These are phyloP conservation scores for Cicer pinnatifidum DNA, from an alignment of 306 rosid species.

Conservation along the genomic window DNA sequence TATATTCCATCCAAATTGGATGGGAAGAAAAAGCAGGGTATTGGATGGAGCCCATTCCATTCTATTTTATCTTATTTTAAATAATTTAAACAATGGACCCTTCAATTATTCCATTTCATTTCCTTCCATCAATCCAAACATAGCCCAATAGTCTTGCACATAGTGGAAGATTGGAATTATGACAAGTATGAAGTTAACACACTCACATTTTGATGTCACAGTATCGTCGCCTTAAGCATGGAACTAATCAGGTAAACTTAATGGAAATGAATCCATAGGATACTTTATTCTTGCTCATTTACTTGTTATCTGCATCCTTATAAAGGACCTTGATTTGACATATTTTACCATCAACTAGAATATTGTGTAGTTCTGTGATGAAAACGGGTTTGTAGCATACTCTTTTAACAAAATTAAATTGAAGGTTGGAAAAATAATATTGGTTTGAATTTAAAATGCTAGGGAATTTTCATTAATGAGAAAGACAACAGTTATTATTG, in stretches of 20 bases:
- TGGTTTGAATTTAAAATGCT: constrained; percentile 3
- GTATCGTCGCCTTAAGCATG: constrained; percentile 98
- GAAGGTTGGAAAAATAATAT: constrained; percentile 22
- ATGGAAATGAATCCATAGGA: constrained; percentile 30
- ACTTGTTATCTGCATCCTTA: constrained; percentile 14
- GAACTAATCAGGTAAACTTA: constrained; percentile 80
- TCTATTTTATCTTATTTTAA: neutral
- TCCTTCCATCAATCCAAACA: constrained; percentile 8
- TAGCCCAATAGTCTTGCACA: constrained; percentile 13
- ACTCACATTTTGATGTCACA: constrained; percentile 51
- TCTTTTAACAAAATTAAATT: constrained; percentile 20
- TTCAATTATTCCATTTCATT: constrained; percentile 9
- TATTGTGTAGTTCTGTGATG: neutral
- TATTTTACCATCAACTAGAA: neutral
- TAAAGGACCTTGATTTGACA: constrained; percentile 10
- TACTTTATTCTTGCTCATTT: constrained; percentile 33
- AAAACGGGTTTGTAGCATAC: constrained; percentile 2
- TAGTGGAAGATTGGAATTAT: constrained; percentile 29
- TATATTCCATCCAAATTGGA: constrained; percentile 13
- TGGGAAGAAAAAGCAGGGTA: constrained; percentile 1
- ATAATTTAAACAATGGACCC: constrained; percentile 2
- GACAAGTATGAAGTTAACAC: constrained; percentile 44
- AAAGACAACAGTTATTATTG: neutral
- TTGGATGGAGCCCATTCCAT: neutral
- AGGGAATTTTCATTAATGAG: constrained; percentile 29